Evolutionary conservation across 2,329 filamentous ascomycete species (phyloP).

Genomic region (Cladosporium sp.): DNA sequence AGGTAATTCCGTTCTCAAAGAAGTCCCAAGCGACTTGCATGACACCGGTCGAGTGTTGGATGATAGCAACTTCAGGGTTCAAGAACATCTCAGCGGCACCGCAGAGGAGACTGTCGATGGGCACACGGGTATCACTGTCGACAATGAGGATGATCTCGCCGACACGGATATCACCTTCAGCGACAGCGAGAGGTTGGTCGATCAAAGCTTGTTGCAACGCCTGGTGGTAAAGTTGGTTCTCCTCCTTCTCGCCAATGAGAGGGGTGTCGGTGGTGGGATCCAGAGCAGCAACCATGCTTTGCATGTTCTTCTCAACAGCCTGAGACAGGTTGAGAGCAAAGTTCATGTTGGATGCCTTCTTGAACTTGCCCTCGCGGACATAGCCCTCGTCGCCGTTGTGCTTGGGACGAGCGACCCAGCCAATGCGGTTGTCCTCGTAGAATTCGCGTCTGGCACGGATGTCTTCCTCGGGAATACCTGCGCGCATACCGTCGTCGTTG

Average conservation of each 20-base stretch:
- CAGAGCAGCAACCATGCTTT: constrained; percentile 58
- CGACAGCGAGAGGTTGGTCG: constrained; percentile 59
- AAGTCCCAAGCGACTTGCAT: constrained; percentile 70
- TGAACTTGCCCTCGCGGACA: constrained; percentile 60
- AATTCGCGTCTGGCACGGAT: constrained; percentile 42
- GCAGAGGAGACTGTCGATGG: constrained; percentile 63
- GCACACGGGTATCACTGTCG: constrained; percentile 67
- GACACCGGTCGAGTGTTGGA: constrained; percentile 69
- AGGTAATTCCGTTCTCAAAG: constrained; percentile 73
- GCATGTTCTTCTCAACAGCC: constrained; percentile 44
- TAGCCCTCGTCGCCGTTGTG: constrained; percentile 52
- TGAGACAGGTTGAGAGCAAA: constrained; percentile 58
- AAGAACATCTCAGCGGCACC: constrained; percentile 70
- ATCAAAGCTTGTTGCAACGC: constrained; percentile 61
- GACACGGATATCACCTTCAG: constrained; percentile 57
- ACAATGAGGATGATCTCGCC: constrained; percentile 64
- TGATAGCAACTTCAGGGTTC: constrained; percentile 65
- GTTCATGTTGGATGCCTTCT: constrained; percentile 67
- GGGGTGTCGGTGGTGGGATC: constrained; percentile 52
- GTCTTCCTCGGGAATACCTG: constrained; percentile 48
- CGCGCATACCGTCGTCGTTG: constrained; percentile 70
- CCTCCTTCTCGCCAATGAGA: constrained; percentile 56
- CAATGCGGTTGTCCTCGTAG: constrained; percentile 49
- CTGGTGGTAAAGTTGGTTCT: constrained; percentile 59
- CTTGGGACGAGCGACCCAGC: constrained; percentile 46